These are phyloP conservation scores for Cyclotella atomus DNA, from an alignment of 108 stramenopile genomes.

Conservation along the genomic window DNA sequence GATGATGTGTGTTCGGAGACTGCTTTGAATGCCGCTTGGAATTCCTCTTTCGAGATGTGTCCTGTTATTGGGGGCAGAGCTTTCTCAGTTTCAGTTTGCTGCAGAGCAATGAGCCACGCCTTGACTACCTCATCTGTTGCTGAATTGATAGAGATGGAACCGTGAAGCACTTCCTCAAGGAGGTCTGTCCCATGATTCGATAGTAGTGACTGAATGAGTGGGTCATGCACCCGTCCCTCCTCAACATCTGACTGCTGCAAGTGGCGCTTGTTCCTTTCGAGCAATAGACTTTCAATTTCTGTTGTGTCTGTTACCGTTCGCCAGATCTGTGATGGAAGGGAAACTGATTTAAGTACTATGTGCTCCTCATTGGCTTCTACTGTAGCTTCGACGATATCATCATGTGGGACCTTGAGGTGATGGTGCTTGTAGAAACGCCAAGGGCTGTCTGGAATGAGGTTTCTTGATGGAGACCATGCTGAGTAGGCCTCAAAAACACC, in stretches of 20 bases:
- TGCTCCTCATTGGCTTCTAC: neutral
- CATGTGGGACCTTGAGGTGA: neutral
- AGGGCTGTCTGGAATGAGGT: neutral
- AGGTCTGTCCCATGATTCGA: neutral
- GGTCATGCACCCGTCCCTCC: neutral
- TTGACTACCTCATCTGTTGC: neutral
- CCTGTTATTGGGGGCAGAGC: neutral
- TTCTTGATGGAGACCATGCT: neutral
- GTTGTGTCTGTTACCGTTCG: neutral
- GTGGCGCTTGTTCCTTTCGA: neutral
- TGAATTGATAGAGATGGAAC: neutral
- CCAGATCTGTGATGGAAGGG: neutral
- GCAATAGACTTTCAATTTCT: neutral
- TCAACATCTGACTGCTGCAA: neutral
- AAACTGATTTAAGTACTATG: neutral
- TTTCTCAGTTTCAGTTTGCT: neutral
- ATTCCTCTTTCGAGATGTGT: neutral
- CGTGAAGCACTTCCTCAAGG: neutral
- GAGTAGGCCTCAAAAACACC: slow-evolving; percentile 1
- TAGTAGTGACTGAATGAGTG: neutral
- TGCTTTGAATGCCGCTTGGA: neutral
- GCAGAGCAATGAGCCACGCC: neutral
- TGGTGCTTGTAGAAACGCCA: neutral
- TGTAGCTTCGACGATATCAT: neutral
- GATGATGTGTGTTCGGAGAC: neutral